Base-by-base conservation (phyloP, 768 basidiomycete genomes). In the Pleurotus citrinopileatus region DNA sequence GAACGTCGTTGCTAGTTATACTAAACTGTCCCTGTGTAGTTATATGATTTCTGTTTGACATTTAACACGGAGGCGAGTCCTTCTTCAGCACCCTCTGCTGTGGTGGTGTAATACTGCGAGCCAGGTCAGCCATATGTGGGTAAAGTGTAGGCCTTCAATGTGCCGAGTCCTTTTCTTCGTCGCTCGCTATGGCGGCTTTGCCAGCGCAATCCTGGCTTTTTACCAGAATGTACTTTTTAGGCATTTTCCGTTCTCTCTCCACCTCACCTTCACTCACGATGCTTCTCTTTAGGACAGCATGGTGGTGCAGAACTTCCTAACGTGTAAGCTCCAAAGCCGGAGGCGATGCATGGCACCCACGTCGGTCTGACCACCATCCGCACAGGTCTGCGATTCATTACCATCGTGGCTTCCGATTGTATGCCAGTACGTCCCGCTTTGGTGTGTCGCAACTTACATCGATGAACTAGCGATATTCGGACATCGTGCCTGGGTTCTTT, bases 381-480 rank as follows among this genome's bases (percentile, higher is more conserved):
- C 27, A 4, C 27, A 47, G 45, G 27, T 28, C 20, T 28, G 5
- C 12, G 27, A 29, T 29, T 47, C 1, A 47, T 47, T n/a, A 47
- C 45, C 19, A 47, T 47, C 27, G 27, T 47, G 8, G 45, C 45
- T 6, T 47, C 45, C 10, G 45, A 47, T 17, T 15, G 45, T 47
- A 28, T n/a, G 45, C 6, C 38, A 17, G 19, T n/a, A 5, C 5
- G 38, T n/a, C 17, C 17, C 4, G n/a, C n/a, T n/a, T n/a, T n/a
- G n/a, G n/a, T n/a, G n/a, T n/a, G n/a, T n/a, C n/a, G n/a, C n/a
- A 20, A 17, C 4, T 40, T 8, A 6, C 17, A 6, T 5, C 38
- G 19, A 6, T 40, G n/a, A 40, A 17, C 27, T 27, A 47, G 45
- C 27, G n/a, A 15, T 47, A 13, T n/a, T 28, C 27, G 27, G 7